Evolutionary conservation across 140 eudicot genomes (phyloP).

Genomic region (Bidens hawaiensis): DNA sequence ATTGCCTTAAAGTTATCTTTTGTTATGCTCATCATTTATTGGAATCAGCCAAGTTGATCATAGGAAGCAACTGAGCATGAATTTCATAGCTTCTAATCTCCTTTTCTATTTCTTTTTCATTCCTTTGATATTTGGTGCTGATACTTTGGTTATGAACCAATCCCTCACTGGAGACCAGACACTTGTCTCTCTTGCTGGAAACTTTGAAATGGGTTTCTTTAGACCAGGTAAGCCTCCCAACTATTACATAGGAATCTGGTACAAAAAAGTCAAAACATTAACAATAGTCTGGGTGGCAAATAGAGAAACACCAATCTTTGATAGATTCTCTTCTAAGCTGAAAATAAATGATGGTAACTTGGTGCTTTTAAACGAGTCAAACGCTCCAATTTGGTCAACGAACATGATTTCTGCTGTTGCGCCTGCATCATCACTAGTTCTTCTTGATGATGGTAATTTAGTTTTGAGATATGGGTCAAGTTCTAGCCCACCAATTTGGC

Average conservation of each 20-base stretch:
- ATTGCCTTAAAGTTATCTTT: not conserved
- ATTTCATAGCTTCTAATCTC: not conserved
- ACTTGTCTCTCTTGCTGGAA: constrained; percentile 19
- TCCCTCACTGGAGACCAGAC: constrained; percentile 46
- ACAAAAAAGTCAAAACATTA: constrained; percentile 3
- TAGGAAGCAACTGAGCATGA: constrained; percentile 21
- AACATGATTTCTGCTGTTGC: constrained; percentile 8
- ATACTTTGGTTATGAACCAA: constrained; percentile 26
- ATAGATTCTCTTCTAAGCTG: constrained; percentile 31
- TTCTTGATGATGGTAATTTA: constrained; percentile 55
- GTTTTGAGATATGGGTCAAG: constrained; percentile 35
- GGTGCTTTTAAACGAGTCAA: constrained; percentile 35
- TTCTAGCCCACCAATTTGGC: constrained; percentile 45
- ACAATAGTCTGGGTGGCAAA: constrained; percentile 69
- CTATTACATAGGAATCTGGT: constrained; percentile 53
- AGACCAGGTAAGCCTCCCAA: constrained; percentile 31
- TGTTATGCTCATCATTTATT: not conserved
- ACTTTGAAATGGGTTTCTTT: constrained; percentile 36
- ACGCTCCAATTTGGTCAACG: constrained; percentile 41
- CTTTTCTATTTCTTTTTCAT: not conserved
- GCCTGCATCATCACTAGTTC: constrained; percentile 20
- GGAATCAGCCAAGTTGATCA: not conserved
- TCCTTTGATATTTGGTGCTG: constrained; percentile 16
- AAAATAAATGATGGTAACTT: constrained; percentile 46
- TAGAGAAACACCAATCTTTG: constrained; percentile 41